Conservation (phyloP, 1,284 basidiomycete genomes). For the Moesziomyces aphidis region DNA sequence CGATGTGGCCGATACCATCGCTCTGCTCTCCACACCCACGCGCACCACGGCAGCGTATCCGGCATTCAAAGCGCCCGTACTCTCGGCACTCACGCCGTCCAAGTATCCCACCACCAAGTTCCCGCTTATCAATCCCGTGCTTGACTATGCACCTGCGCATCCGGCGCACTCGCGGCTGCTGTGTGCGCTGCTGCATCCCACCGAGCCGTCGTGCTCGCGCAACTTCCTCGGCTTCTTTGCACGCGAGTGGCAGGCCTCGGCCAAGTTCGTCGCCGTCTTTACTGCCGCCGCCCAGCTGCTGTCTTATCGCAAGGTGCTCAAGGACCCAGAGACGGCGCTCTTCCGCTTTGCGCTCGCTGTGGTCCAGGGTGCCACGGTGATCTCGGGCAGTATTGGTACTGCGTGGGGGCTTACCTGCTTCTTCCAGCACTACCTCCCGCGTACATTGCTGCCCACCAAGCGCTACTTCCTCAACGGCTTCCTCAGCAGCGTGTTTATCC, state of each 20-base stretch:
- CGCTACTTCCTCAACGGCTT: conserved; percentile 61
- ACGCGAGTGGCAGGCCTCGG: conserved; percentile 52
- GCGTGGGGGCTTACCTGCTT: conserved; percentile 60
- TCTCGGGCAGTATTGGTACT: conserved; percentile 56
- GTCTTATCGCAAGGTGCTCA: conserved; percentile 35
- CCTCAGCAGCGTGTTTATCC: conserved; percentile 53
- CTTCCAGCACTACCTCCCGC: conserved; percentile 59
- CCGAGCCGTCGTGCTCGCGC: conserved; percentile 47
- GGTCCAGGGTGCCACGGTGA: conserved; percentile 61
- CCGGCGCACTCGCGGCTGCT: conserved; percentile 54
- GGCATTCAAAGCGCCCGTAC: conserved; percentile 56
- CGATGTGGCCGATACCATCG: conserved; percentile 55
- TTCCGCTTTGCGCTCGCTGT: conserved; percentile 52
- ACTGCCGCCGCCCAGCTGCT: conserved; percentile 35
- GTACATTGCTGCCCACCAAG: conserved; percentile 40
- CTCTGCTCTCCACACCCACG: conserved; percentile 46
- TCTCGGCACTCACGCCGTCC: conserved; percentile 53
- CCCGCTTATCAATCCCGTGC: conserved; percentile 53
- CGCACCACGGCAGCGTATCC: conserved; percentile 49
- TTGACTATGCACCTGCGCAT: conserved; percentile 61
- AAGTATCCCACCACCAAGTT: conserved; percentile 50
- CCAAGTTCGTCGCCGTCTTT: conserved; percentile 54
- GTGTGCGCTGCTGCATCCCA: conserved; percentile 60
- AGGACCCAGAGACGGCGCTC: conserved; percentile 58
- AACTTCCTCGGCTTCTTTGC: conserved; percentile 53